A percentile compares a stretch with the other conserved stretches of the same genome.
Evolutionary conservation across 2,329 filamentous ascomycete genomes (phyloP).

Genomic region (Alternaria angustiovoidea): DNA sequence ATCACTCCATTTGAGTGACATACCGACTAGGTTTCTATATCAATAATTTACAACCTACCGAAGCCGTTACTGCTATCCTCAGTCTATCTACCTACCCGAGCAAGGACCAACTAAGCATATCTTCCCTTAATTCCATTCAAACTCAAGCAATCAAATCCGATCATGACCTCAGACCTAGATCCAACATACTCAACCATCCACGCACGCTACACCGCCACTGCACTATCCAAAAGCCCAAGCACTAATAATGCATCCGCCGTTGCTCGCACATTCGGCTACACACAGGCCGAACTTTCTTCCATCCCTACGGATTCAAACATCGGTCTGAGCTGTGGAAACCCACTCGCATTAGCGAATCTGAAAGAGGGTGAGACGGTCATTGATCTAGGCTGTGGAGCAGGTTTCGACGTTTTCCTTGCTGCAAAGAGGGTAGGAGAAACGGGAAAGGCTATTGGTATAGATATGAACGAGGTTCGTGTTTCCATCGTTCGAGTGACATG

Average conservation of each 20-base stretch:
- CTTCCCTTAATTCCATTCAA: neutral
- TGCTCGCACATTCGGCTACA: conserved; percentile 31
- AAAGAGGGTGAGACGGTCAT: conserved; percentile 64
- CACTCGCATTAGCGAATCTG: conserved; percentile 59
- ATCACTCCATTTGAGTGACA: neutral
- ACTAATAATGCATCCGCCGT: conserved; percentile 7
- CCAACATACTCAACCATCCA: conserved; percentile 20
- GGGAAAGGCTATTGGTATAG: conserved; percentile 64
- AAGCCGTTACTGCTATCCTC: neutral
- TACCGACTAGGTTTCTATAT: neutral
- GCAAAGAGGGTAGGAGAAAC: conserved; percentile 58
- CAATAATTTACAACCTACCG: neutral
- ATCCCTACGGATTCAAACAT: conserved; percentile 61
- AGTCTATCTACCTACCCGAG: neutral
- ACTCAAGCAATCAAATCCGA: neutral
- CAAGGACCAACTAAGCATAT: neutral
- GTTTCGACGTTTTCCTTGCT: conserved; percentile 66
- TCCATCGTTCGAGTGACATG: neutral
- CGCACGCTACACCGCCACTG: conserved; percentile 22
- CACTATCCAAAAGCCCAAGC: conserved; percentile 4
- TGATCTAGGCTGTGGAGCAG: conserved; percentile 66
- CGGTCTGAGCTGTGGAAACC: conserved; percentile 64
- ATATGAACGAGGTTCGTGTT: conserved; percentile 64
- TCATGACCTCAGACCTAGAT: conserved; percentile 10
- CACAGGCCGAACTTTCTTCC: conserved; percentile 56